Percentiles rank a stretch among this genome's conserved stretches.
Conservation (phyloP, 345 rosid species). For the Zanthoxylum bungeanum region DNA sequence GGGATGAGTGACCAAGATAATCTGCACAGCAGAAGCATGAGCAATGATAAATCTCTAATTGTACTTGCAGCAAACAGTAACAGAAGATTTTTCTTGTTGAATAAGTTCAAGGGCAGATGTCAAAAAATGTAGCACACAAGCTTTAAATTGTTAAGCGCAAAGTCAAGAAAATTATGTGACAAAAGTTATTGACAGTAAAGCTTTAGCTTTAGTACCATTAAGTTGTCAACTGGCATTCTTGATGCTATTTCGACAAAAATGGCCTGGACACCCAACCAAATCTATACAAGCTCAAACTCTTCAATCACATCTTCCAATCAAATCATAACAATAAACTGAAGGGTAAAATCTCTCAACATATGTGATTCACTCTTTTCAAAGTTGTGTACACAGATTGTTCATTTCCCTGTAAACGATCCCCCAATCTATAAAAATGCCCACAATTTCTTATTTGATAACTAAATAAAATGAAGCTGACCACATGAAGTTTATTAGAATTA, state of each 20-base stretch:
- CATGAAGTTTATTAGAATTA: neutral
- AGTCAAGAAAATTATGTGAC: neutral
- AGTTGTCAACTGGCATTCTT: neutral
- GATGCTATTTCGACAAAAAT: neutral
- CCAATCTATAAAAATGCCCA: neutral
- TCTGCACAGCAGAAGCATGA: constrained; percentile 29
- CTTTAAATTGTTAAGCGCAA: neutral
- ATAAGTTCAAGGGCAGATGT: neutral
- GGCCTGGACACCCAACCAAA: neutral
- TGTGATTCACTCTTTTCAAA: too few relatives aligned
- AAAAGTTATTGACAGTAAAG: neutral
- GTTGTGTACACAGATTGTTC: neutral
- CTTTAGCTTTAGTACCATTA: neutral
- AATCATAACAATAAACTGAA: neutral
- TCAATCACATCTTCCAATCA: neutral
- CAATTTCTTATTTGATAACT: neutral
- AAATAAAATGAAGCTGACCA: neutral
- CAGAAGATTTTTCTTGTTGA: neutral
- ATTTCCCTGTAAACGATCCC: neutral
- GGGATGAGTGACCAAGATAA: constrained; percentile 83
- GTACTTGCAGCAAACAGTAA: neutral
- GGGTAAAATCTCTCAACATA: neutral
- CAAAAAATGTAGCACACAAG: neutral
- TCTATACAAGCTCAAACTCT: neutral
- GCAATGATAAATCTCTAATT: neutral